phyloP scores from a whole-genome alignment of 129 eudicot genomes.

The Kitagawia praeruptora region DNA sequence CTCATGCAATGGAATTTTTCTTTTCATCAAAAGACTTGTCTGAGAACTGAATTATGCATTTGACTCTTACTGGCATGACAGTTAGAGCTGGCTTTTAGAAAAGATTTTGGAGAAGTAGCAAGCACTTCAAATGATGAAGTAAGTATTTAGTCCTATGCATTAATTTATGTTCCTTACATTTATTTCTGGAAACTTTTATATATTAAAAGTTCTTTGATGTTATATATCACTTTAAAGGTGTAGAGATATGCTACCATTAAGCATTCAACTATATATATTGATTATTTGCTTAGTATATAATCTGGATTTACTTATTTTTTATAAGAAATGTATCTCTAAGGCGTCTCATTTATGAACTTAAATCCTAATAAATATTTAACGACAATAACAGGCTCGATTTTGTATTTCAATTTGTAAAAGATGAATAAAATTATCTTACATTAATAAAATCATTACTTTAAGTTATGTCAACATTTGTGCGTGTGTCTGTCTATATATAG shows the following conservation, averaged over 20 bases:
- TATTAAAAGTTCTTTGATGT: neutral
- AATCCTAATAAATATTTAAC: neutral
- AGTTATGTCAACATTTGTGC: too few relatives aligned
- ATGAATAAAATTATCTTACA: too few relatives aligned
- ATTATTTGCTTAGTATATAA: too few relatives aligned
- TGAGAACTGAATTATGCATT: constrained; percentile 12
- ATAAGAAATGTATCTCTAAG: too few relatives aligned
- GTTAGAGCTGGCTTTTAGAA: constrained; percentile 78
- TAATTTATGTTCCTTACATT: neutral
- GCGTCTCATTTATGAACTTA: neutral
- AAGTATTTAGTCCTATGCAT: constrained; percentile 10
- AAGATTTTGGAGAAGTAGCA: constrained; percentile 60
- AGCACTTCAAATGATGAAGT: constrained; percentile 57
- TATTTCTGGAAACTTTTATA: neutral
- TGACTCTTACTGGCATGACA: constrained; percentile 20
- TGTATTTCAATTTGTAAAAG: too few relatives aligned
- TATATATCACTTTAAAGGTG: neutral
- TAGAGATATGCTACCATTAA: neutral
- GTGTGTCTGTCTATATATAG: too few relatives aligned
- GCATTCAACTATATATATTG: too few relatives aligned
- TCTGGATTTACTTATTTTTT: too few relatives aligned
- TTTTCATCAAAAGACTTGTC: neutral
- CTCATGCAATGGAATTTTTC: neutral
- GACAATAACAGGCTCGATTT: neutral
- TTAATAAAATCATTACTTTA: too few relatives aligned